Evolutionary conservation across 345 rosid species (phyloP).

Genomic region (Eucalyptus globulus): DNA sequence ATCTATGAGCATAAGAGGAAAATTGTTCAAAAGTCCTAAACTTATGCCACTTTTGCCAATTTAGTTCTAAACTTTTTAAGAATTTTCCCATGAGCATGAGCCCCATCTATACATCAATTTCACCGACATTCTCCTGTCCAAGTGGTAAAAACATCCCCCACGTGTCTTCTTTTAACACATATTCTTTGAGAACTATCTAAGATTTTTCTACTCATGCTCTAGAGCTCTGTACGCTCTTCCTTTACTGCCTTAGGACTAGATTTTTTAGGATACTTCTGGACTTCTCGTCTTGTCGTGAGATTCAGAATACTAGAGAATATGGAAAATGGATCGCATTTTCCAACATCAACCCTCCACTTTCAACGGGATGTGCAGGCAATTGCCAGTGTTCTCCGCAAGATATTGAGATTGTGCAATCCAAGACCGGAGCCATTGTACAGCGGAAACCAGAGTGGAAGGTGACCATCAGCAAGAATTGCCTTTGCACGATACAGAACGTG

Average conservation of each 20-base stretch:
- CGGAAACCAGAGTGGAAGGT: background rate
- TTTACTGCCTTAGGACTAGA: background rate
- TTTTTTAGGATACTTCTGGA: background rate
- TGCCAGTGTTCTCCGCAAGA: background rate
- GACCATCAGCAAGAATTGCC: background rate
- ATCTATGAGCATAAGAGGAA: fast-evolving
- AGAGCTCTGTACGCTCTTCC: background rate
- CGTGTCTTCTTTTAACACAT: background rate
- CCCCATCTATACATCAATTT: background rate
- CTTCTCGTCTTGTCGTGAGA: background rate
- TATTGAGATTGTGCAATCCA: background rate
- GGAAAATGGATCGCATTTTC: too few species aligned
- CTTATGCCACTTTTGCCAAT: fast-evolving
- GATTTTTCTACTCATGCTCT: background rate
- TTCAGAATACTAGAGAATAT: too few species aligned
- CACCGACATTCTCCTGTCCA: background rate
- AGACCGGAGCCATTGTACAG: background rate
- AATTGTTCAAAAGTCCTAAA: fast-evolving
- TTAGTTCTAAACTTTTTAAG: fast-evolving
- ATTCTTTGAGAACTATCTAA: background rate
- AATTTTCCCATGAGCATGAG: too few species aligned
- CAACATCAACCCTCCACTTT: background rate
- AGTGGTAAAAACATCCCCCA: background rate
- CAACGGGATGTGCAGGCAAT: background rate
- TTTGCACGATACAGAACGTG: background rate